Conservation (phyloP, 371 early-diverging fungal genomes). For the Mucor circinelloides region DNA sequence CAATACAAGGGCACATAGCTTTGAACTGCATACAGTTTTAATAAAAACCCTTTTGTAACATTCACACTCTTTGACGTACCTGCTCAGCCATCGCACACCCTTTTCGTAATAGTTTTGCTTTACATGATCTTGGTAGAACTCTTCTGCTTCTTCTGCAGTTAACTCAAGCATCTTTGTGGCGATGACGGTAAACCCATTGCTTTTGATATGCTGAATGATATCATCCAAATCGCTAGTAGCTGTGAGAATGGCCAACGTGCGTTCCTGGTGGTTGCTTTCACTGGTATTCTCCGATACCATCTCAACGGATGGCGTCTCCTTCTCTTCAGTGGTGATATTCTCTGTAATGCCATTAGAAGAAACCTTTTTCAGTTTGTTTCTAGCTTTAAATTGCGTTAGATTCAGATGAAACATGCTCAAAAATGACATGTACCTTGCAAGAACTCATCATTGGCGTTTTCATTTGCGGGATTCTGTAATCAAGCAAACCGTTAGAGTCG, state of each 20-base stretch:
- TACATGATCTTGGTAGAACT: slow-evolving; percentile 1
- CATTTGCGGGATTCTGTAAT: not conserved
- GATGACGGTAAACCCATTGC: not conserved
- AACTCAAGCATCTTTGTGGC: not conserved
- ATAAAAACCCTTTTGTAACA: not conserved
- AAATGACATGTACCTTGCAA: not conserved
- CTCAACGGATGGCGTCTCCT: not conserved
- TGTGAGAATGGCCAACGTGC: slow-evolving; percentile 8
- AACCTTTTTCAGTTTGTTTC: not conserved
- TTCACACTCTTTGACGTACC: slow-evolving; percentile 3
- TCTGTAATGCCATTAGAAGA: not conserved
- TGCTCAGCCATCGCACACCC: slow-evolving; percentile 6
- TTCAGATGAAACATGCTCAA: not conserved
- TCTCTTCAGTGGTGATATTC: not conserved
- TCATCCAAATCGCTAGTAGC: not conserved
- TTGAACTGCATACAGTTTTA: not conserved
- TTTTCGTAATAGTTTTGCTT: slow-evolving; percentile 6
- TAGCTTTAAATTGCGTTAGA: not conserved
- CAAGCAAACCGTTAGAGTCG: not conserved
- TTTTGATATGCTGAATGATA: slow-evolving; percentile 1
- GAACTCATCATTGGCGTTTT: not conserved
- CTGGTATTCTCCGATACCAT: not conserved
- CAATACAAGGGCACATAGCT: slow-evolving; percentile 52
- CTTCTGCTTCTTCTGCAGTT: slow-evolving; percentile 6
- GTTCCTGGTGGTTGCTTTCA: not conserved